These are phyloP conservation scores for Plasmodium adleri DNA, from an alignment of 169 alveolate genomes.

Conservation along the genomic window DNA sequence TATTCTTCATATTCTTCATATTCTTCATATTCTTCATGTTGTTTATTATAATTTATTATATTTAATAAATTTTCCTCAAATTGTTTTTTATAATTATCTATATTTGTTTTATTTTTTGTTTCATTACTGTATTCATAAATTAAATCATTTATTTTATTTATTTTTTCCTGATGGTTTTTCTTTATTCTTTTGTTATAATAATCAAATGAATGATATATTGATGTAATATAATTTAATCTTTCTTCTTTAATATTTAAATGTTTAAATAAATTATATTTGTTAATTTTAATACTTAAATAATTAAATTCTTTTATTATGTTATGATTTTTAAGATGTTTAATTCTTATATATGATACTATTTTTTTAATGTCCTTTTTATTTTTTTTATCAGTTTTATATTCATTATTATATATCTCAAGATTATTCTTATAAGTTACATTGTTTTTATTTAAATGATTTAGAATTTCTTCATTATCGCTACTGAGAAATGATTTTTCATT, in stretches of 20 bases:
- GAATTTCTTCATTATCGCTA: not conserved
- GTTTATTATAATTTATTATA: constrained; percentile 2
- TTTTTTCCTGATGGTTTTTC: not conserved
- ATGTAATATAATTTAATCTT: constrained; percentile 28
- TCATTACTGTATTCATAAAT: not conserved
- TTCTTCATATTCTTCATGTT: not conserved
- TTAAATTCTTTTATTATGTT: constrained; percentile 42
- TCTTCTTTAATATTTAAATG: constrained; percentile 53
- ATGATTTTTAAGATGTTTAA: not conserved
- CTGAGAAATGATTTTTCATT: not conserved
- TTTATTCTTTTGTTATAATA: constrained; percentile 26
- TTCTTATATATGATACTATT: constrained; percentile 2
- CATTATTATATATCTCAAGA: not conserved
- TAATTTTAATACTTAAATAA: constrained; percentile 32
- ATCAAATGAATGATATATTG: constrained; percentile 55
- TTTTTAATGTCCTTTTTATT: not conserved
- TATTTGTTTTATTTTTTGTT: not conserved
- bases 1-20: not conserved
- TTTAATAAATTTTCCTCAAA: constrained; percentile 30
- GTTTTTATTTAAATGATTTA: not conserved
- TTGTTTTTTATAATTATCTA: not conserved
- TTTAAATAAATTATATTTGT: constrained; percentile 54
- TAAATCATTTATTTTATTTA: not conserved
- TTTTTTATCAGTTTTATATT: not conserved
- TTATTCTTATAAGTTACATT: not conserved